A percentile compares a stretch with the other conserved stretches of the same genome.
Evolutionary conservation across 2,329 filamentous ascomycete species (phyloP).

Genomic region (Ophioceras dolichostomum): DNA sequence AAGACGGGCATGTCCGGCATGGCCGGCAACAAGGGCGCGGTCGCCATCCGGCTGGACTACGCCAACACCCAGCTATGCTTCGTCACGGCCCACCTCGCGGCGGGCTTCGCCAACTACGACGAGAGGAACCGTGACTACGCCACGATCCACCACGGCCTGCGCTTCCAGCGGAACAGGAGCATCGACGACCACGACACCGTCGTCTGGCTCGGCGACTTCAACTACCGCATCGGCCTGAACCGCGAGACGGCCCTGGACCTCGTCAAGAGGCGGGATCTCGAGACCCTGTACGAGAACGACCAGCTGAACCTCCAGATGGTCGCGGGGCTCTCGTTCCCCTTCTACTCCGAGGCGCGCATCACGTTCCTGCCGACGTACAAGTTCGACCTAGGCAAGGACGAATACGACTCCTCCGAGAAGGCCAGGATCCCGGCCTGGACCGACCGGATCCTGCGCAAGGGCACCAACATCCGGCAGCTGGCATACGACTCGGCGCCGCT

Average conservation of each 20-base stretch:
- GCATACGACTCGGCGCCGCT: conserved; percentile 75
- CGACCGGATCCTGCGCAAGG: conserved; percentile 82
- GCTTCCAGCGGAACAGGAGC: conserved; percentile 80
- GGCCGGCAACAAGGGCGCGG: conserved; percentile 95
- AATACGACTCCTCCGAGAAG: conserved; percentile 92
- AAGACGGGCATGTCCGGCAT: conserved; percentile 93
- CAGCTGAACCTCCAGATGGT: conserved; percentile 98
- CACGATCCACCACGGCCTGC: conserved; percentile 74
- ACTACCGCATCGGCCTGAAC: conserved; percentile 83
- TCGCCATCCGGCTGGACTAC: conserved; percentile 91
- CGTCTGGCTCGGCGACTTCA: conserved; percentile 96
- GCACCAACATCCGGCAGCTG: conserved; percentile 67
- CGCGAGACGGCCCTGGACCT: conserved; percentile 67
- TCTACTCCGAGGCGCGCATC: conserved; percentile 82
- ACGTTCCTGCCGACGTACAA: conserved; percentile 92
- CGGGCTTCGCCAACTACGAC: conserved; percentile 93
- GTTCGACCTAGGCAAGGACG: conserved; percentile 78
- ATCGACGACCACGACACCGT: conserved; percentile 84
- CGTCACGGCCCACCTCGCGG: conserved; percentile 90
- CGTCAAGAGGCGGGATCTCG: conserved; percentile 60
- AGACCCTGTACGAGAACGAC: conserved; percentile 79
- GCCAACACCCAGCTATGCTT: conserved; percentile 89
- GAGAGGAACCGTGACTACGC: conserved; percentile 89
- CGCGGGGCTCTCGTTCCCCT: conserved; percentile 76
- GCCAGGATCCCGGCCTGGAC: conserved; percentile 94